Percentiles rank a stretch among this genome's conserved stretches.
phyloP scores from a whole-genome alignment of 2,329 filamentous ascomycete species.

The Drechslerella coelobrocha region DNA sequence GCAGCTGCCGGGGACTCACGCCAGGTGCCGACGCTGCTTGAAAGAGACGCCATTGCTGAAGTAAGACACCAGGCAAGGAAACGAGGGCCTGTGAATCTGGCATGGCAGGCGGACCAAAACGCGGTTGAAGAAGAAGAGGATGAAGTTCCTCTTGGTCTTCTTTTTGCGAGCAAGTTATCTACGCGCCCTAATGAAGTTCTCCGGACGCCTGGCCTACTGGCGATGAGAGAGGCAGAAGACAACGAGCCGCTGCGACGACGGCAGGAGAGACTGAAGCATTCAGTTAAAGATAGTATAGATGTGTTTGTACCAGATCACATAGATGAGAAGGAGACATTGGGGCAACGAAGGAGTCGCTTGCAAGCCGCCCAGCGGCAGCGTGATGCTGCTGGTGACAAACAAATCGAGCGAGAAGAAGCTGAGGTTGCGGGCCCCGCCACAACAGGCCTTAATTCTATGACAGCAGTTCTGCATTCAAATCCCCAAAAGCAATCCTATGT shows the following conservation, averaged over 20 bases:
- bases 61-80: slow-evolving; percentile 77
- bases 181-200: slow-evolving; percentile 66
- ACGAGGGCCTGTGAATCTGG: slow-evolving; percentile 79
- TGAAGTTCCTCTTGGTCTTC: slow-evolving; percentile 84
- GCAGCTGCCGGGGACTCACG: slow-evolving; percentile 65
- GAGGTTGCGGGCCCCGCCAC: background rate
- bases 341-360: slow-evolving; percentile 75
- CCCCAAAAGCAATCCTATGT: slow-evolving; percentile 19
- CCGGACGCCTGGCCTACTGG: slow-evolving; percentile 73
- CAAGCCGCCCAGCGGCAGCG: slow-evolving; percentile 59
- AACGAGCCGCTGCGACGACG: slow-evolving; percentile 85
- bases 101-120: slow-evolving; percentile 76
- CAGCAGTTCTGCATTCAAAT: slow-evolving; percentile 27
- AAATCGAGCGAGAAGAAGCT: slow-evolving; percentile 12
- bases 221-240: slow-evolving; percentile 84
- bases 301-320: slow-evolving; percentile 61
- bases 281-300: slow-evolving; percentile 71
- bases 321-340: slow-evolving; percentile 71
- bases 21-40: slow-evolving; percentile 76
- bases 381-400: slow-evolving; percentile 1
- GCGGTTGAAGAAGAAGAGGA: slow-evolving; percentile 68
- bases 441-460: slow-evolving; percentile 25
- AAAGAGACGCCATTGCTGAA: slow-evolving; percentile 89
- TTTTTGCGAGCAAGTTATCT: slow-evolving; percentile 70
- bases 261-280: slow-evolving; percentile 75